Conservation (phyloP, 768 basidiomycete genomes). For the Kwoniella dendrophila region DNA sequence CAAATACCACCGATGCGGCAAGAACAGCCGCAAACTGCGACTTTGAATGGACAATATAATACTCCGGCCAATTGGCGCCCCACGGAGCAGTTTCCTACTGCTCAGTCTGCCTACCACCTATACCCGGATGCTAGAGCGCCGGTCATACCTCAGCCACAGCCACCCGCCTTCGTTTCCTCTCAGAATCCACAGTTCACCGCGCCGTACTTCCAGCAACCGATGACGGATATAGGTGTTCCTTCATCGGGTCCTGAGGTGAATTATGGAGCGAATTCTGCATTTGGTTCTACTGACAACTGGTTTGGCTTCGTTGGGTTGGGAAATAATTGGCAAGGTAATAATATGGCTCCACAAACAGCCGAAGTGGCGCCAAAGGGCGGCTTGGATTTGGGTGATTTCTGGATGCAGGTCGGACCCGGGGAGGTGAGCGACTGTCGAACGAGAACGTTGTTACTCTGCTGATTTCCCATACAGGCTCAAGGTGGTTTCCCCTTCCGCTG, state of each 20-base stretch:
- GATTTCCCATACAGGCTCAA: slow-evolving; percentile 33
- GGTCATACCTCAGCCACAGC: neutral
- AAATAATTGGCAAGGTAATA: slow-evolving; percentile 8
- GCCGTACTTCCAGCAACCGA: slow-evolving; percentile 35
- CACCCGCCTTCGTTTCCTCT: neutral
- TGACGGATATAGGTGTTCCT: slow-evolving; percentile 23
- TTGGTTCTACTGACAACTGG: slow-evolving; percentile 43
- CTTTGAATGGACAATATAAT: neutral
- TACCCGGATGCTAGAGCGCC: neutral
- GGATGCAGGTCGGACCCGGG: slow-evolving; percentile 48
- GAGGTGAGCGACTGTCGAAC: slow-evolving; percentile 30
- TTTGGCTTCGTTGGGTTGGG: slow-evolving; percentile 25
- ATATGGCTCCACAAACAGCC: neutral
- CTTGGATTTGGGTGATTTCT: slow-evolving; percentile 47
- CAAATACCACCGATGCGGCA: neutral
- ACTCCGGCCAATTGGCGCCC: neutral
- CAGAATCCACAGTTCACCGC: slow-evolving; percentile 2
- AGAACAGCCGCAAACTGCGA: neutral
- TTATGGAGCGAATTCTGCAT: slow-evolving; percentile 16
- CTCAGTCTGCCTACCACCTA: neutral
- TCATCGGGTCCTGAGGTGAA: neutral
- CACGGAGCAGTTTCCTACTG: neutral
- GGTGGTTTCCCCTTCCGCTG: slow-evolving; percentile 49
- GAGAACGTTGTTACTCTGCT: neutral
- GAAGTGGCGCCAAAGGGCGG: slow-evolving; percentile 21